These are phyloP conservation scores for Plasmodium falciparum DNA, from an alignment of 169 alveolate species.

Conservation along the genomic window DNA sequence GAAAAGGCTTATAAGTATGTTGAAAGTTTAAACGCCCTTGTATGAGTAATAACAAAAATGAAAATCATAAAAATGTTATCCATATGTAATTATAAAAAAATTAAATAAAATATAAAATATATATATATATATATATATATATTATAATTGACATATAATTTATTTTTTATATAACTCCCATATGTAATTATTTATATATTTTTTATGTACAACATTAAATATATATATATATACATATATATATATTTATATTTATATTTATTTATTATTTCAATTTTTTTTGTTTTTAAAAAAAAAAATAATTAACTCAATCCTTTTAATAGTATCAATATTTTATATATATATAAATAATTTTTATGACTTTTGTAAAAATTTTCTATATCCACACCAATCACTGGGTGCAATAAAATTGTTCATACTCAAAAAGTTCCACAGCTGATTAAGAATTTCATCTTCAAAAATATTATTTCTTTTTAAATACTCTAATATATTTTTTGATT, in stretches of 20 bases:
- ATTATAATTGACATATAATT: neutral
- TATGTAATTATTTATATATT: neutral
- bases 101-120: too few species aligned
- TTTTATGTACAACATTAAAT: neutral
- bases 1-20: conserved; percentile 87
- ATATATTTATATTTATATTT: neutral
- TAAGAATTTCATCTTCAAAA: conserved; percentile 86
- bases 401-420: conserved; percentile 81
- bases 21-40: conserved; percentile 74
- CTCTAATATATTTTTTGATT: conserved; percentile 80
- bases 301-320: too few species aligned
- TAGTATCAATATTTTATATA: neutral
- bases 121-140: neutral
- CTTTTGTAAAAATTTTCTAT: conserved; percentile 88
- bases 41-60: neutral
- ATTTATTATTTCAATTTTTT: neutral
- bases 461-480: conserved; percentile 82
- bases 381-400: conserved; percentile 93
- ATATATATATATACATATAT: conserved; percentile 4
- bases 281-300: neutral
- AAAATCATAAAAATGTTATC: too few species aligned
- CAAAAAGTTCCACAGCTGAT: conserved; percentile 85
- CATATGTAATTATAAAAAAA: too few species aligned
- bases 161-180: neutral
- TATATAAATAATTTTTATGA: conserved; percentile 55